phyloP scores from a whole-genome alignment of 106 monocot genomes.

The Vanilla planifolia region DNA sequence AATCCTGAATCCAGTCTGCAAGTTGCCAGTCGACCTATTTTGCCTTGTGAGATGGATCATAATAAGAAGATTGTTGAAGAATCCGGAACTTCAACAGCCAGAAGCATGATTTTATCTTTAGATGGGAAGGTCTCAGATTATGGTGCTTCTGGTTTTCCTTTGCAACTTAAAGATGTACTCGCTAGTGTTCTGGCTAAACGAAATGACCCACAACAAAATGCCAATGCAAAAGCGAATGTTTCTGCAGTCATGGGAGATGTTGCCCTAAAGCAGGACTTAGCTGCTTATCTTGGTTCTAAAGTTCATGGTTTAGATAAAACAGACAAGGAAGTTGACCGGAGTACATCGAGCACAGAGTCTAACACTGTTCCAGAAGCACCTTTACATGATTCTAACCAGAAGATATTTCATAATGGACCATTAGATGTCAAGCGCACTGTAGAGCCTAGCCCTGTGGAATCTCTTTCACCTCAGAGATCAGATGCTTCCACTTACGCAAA shows the following conservation, averaged over 20 bases:
- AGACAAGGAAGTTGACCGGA: neutral
- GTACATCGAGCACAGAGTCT: slow-evolving; percentile 8
- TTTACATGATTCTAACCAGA: neutral
- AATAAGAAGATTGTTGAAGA: slow-evolving; percentile 7
- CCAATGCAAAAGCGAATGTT: neutral
- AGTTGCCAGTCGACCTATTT: neutral
- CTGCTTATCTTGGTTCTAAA: neutral
- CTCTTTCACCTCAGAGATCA: slow-evolving; percentile 13
- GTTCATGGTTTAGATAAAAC: neutral
- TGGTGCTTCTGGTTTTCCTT: slow-evolving; percentile 1
- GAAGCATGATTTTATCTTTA: neutral
- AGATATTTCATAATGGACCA: neutral
- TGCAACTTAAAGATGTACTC: neutral
- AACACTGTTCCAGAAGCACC: neutral
- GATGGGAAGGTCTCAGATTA: neutral
- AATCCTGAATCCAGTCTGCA: slow-evolving; percentile 7
- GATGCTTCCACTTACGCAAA: slow-evolving; percentile 12
- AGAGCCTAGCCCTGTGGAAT: slow-evolving; percentile 1
- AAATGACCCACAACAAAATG: neutral
- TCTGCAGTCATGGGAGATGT: neutral
- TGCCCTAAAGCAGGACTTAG: slow-evolving; percentile 3
- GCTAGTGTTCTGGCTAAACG: neutral
- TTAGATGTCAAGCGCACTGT: neutral
- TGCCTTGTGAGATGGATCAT: slow-evolving; percentile 7
- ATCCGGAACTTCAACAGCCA: slow-evolving; percentile 7